phyloP scores from a whole-genome alignment of 192 early-diverging fungal genomes.

The Coemansia sp. region DNA sequence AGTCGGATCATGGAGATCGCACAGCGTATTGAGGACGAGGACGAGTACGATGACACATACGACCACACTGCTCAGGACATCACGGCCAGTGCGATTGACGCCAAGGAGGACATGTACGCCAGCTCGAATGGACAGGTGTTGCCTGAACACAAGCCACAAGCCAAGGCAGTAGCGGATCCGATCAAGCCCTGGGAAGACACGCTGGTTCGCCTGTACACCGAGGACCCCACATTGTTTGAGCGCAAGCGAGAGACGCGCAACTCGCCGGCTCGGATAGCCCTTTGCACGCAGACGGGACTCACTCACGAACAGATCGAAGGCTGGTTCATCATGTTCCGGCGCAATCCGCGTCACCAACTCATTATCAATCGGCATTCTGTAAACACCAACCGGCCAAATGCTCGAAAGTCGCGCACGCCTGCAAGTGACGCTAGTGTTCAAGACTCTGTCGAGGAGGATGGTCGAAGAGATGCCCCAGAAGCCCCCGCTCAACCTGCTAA shows the following conservation, averaged over 20 bases:
- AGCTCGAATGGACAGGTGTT: neutral
- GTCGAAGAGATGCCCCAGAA: neutral
- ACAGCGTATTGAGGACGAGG: constrained; percentile 65
- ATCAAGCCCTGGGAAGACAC: constrained; percentile 61
- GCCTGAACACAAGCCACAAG: constrained; percentile 2
- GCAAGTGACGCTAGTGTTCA: neutral
- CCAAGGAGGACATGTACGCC: constrained; percentile 22
- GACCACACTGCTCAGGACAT: constrained; percentile 69
- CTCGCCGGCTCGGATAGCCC: constrained; percentile 55
- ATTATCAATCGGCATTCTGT: constrained; percentile 56
- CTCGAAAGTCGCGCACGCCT: neutral
- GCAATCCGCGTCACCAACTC: constrained; percentile 71
- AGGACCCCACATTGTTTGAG: constrained; percentile 66
- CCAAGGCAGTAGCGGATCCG: constrained; percentile 43
- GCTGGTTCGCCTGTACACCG: constrained; percentile 61
- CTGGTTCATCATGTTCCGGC: constrained; percentile 85
- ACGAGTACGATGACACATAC: constrained; percentile 94
- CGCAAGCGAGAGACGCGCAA: constrained; percentile 61
- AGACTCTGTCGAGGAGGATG: neutral
- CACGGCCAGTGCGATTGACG: constrained; percentile 61
- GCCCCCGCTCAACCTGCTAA: constrained; percentile 10
- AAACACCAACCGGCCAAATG: neutral
- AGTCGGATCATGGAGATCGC: constrained; percentile 46
- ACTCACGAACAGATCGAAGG: constrained; percentile 93
- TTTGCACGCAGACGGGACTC: constrained; percentile 70